phyloP scores from a whole-genome alignment of 2,329 filamentous ascomycete genomes.

The Colletotrichum lindemuthianum region DNA sequence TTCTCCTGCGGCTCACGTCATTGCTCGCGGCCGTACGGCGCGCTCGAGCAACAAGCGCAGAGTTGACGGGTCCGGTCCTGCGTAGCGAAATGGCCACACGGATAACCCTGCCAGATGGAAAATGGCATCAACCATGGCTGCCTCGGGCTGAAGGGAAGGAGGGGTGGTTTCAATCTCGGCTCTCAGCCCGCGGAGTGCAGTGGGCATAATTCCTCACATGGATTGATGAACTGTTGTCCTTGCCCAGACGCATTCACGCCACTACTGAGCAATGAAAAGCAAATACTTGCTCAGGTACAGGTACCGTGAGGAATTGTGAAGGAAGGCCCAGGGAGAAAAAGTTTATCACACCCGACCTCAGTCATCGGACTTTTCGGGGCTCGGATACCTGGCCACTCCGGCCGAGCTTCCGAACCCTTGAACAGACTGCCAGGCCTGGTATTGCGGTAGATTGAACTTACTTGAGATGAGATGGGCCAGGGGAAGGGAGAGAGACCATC shows the following conservation, averaged over 20 bases:
- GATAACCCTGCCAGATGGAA: neutral
- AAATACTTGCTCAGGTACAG: no score
- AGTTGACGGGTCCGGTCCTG: slow-evolving; percentile 15
- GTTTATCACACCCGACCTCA: slow-evolving; percentile 6
- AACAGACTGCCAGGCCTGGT: neutral
- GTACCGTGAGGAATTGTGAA: no score
- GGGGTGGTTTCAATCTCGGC: no score
- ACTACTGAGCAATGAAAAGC: no score
- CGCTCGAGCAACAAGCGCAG: slow-evolving; percentile 3
- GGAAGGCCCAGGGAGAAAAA: no score
- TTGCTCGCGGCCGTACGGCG: slow-evolving; percentile 9
- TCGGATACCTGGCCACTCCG: slow-evolving; percentile 17
- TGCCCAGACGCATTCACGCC: no score
- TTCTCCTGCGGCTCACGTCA: slow-evolving; percentile 32
- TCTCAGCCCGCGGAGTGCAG: no score
- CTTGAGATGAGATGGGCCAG: neutral
- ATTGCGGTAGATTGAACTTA: neutral
- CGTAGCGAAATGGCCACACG: neutral
- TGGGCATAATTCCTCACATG: no score
- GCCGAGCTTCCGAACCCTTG: slow-evolving; percentile 6
- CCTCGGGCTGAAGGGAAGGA: no score
- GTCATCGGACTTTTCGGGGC: slow-evolving; percentile 14
- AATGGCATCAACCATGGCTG: no score
- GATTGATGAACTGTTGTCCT: no score
- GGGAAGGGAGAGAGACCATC: slow-evolving; percentile 9